phyloP scores from a whole-genome alignment of 1,139 yeast genomes.

The Kodamaea arcana region DNA sequence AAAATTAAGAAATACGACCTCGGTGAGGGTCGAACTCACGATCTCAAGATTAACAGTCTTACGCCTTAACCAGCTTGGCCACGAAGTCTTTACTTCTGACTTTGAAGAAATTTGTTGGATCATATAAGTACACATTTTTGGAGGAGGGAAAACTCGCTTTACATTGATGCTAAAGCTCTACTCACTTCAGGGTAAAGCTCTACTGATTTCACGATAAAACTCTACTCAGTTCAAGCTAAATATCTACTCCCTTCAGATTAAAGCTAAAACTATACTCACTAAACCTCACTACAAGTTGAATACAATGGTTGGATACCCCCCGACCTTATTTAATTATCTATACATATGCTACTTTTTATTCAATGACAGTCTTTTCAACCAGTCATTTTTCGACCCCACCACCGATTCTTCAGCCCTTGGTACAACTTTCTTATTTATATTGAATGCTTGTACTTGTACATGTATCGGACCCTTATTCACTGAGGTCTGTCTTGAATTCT shows the following conservation, averaged over 20 bases:
- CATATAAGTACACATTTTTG: no score
- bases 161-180: no score
- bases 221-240: no score
- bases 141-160: no score
- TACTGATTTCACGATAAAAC: no score
- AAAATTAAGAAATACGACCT: conserved; percentile 23
- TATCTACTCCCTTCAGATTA: no score
- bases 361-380: conserved; percentile 58
- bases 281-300: neutral
- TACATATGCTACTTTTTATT: conserved; percentile 25
- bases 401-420: conserved; percentile 45
- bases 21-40: conserved; percentile 46
- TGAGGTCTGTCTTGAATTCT: conserved; percentile 32
- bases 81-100: conserved; percentile 12
- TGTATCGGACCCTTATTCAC: conserved; percentile 55
- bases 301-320: neutral
- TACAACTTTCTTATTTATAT: conserved; percentile 29
- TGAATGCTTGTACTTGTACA: conserved; percentile 40
- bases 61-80: conserved; percentile 18
- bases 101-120: neutral
- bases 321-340: neutral
- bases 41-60: conserved; percentile 44
- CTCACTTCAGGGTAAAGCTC: no score
- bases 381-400: conserved; percentile 46
- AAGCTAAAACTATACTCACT: no score